Evolutionary conservation across 805 yeast species (phyloP).

Genomic region (Ogataea methanolica): DNA sequence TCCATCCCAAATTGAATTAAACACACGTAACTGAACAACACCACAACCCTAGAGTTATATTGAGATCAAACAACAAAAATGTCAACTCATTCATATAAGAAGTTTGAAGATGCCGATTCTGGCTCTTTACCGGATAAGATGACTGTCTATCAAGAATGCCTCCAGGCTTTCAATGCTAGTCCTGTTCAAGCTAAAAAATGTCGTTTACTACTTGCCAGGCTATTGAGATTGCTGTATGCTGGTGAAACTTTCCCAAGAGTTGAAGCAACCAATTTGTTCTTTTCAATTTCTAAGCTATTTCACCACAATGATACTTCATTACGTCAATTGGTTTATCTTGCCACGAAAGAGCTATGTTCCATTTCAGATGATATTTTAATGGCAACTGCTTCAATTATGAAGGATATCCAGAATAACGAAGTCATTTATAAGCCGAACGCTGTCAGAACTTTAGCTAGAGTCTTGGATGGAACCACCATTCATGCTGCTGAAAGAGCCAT

Average conservation of each 20-base stretch:
- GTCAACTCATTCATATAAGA: constrained; percentile 83
- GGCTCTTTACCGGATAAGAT: constrained; percentile 83
- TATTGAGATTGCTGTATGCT: constrained; percentile 73
- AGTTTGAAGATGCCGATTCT: constrained; percentile 70
- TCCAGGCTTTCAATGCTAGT: constrained; percentile 85
- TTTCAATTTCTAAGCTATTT: constrained; percentile 89
- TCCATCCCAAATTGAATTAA: too few species aligned
- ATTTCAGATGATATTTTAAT: constrained; percentile 88
- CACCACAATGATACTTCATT: constrained; percentile 85
- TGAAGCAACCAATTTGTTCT: constrained; percentile 90
- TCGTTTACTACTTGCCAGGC: constrained; percentile 74
- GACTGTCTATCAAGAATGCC: constrained; percentile 95
- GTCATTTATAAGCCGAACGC: constrained; percentile 89
- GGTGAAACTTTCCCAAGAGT: constrained; percentile 85
- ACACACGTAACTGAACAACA: background rate
- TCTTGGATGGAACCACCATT: constrained; percentile 85
- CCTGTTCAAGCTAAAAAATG: constrained; percentile 87
- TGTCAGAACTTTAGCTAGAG: constrained; percentile 83
- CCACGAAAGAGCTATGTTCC: constrained; percentile 84
- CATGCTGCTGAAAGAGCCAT: constrained; percentile 89
- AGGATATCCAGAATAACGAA: constrained; percentile 91
- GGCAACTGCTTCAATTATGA: constrained; percentile 98
- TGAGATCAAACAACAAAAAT: constrained; percentile 21
- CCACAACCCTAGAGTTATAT: background rate
- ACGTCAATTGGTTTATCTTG: constrained; percentile 90